Base-by-base conservation (phyloP, 352 stramenopile species). In the Globisporangium nunn region DNA sequence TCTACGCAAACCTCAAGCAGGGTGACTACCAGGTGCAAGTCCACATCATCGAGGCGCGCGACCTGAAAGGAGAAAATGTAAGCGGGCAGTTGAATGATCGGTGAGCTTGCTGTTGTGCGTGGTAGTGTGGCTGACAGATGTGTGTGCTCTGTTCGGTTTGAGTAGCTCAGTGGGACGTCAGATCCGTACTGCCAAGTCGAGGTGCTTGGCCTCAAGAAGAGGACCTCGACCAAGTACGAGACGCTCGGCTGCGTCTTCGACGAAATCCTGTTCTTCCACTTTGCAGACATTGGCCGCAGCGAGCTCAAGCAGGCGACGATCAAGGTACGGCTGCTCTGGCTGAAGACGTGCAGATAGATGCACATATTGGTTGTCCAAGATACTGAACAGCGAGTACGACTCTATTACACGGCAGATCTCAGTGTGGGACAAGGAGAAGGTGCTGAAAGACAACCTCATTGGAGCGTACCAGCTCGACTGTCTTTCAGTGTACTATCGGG, bases 221-320 rank as follows among this genome's bases (percentile, higher is more conserved):
- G 86, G 54, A 88, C 82, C 6, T 85, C 86, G 7, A 91, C 75
- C 11, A 92, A 90, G 50, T 82, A 79, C 50, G 70, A 87, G 29
- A 92, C 85, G 8, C 71, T 96, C 28, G 82, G 74, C 0, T 93
- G 79, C 33, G 88, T 97, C 1, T 97, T 96, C 59, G 91, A 98
- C 50, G 88, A 98, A 59, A 77, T 88, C 6, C 62, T 96, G 18
- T 96, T 96, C 49, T 95, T 97, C 53, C 80, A 96, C 49, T 90
- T 97, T 43, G 62, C 75, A 5, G 87, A 96, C 61, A 90, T 93
- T 53, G 79, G 78, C 2, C 74, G 74, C 0, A 75, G 87, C 7
- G 81, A 90, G 31, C 66, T 92, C 8, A 73, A 71, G 50, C 65
- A 86, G 17, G 79, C 79, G 4, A 79, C 76, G 5, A 87, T 90